phyloP scores from a whole-genome alignment of 345 rosid species.

The Bretschneidera sinensis region DNA sequence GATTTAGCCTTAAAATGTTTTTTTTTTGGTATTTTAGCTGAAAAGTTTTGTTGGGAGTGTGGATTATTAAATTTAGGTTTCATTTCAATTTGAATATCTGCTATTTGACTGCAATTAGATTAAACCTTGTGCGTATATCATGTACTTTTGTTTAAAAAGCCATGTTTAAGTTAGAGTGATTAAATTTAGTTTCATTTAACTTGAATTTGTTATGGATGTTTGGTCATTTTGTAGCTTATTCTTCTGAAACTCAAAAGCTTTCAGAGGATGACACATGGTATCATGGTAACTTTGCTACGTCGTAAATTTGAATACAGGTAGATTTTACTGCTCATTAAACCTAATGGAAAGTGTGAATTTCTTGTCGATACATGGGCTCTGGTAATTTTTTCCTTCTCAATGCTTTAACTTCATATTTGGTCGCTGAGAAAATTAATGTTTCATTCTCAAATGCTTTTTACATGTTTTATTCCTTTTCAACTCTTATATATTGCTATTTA shows the following conservation, averaged over 20 bases:
- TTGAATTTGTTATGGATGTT: conserved; percentile 3
- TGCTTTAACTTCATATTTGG: no score
- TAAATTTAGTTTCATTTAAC: conserved; percentile 11
- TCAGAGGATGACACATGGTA: conserved; percentile 9
- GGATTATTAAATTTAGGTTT: conserved; percentile 5
- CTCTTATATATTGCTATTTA: no score
- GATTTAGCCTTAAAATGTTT: no score
- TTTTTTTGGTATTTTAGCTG: conserved; percentile 7
- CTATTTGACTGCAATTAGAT: conserved; percentile 16
- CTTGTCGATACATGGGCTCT: no score
- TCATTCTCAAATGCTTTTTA: no score
- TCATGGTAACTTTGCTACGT: no score
- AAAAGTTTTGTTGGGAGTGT: conserved; percentile 15
- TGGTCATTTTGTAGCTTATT: not conserved
- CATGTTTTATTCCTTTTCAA: no score
- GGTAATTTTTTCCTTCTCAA: no score
- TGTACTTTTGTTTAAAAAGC: not conserved
- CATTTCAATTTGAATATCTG: conserved; percentile 8
- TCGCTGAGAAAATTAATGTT: no score
- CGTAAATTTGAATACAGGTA: no score
- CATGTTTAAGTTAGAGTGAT: conserved; percentile 3
- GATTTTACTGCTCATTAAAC: no score
- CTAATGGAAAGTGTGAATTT: no score
- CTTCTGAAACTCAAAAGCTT: conserved; percentile 30
- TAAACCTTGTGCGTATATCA: not conserved